phyloP scores from a whole-genome alignment of 306 rosid genomes.

The Purshia tridentata region DNA sequence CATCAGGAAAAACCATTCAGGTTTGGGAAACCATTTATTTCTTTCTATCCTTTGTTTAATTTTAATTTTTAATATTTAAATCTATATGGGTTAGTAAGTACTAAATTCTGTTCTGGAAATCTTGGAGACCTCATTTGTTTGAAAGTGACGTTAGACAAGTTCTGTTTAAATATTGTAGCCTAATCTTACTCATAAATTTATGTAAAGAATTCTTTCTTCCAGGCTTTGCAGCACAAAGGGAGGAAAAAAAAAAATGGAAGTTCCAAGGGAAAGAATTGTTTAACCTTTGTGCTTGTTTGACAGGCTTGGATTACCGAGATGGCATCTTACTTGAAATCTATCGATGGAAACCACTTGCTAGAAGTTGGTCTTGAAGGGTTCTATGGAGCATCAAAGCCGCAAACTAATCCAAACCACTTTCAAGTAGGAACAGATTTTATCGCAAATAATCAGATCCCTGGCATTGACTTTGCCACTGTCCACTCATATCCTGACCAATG shows the following conservation, averaged over 20 bases:
- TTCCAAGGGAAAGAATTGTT: neutral
- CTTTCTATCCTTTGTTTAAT: neutral
- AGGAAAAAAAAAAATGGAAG: no score
- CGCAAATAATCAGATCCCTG: slow-evolving; percentile 80
- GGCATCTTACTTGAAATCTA: slow-evolving; percentile 83
- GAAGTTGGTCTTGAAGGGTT: slow-evolving; percentile 92
- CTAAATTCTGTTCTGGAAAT: no score
- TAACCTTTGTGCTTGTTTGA: neutral
- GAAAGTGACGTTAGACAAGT: neutral
- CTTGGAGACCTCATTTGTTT: neutral
- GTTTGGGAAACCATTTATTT: slow-evolving; percentile 30
- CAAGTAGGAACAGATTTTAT: slow-evolving; percentile 85
- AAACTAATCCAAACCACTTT: slow-evolving; percentile 49
- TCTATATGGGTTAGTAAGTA: neutral
- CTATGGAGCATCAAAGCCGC: slow-evolving; percentile 58
- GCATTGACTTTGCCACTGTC: slow-evolving; percentile 79
- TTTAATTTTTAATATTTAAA: no score
- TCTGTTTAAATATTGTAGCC: no score
- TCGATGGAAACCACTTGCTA: slow-evolving; percentile 82
- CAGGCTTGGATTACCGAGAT: slow-evolving; percentile 92
- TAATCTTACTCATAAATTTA: no score
- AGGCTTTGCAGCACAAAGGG: no score
- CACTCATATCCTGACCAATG: slow-evolving; percentile 94
- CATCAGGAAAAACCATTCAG: slow-evolving; percentile 74
- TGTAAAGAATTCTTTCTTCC: no score